Base-by-base conservation (phyloP, 192 early-diverging fungal genomes). In the Gonapodya prolifera region DNA sequence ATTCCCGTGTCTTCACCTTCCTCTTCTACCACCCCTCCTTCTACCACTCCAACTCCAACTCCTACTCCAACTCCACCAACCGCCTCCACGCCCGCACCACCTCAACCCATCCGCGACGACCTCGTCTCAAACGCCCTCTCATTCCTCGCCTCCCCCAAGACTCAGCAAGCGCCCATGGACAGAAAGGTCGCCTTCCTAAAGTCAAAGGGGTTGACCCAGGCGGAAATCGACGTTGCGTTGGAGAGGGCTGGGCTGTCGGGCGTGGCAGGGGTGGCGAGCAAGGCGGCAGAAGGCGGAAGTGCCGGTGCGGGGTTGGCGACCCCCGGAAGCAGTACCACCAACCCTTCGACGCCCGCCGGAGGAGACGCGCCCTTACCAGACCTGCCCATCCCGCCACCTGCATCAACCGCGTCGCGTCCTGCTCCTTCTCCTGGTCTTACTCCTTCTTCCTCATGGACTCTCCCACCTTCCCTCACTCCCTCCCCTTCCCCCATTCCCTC, bases 31-130 rank as follows among this genome's bases (percentile, higher is more conserved):
- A 13, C 71, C 71, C 71, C 71, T 2, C 45, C 45, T 23, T 61
- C 45, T 23, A 61, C 45, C 45, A 61, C 45, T 61, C 45, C 45
- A 61, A 23, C 45, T 23, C 8, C 45, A 8, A 8, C 45, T 61
- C 71, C 71, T 2, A 13, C 71, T 29, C 2, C 18, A 2, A 2
- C 71, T 18, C 28, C 71, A 18, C 8, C 71, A 2, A 18, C 71
- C 28, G 18, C 71, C 31, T 13, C 71, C 16, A 32, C 71, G 8
- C 16, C 71, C 2, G 18, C 71, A 2, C 71, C 71, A 2, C 28
- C 71, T 8, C 28, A 2, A 2, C 83, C 87, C 0, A 35, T 89
- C 2, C 69, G 77, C 33, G 70, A 70, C 16, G 69, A 70, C 34
- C 75, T 78, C 69, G 70, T 78, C 75, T 33, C n/a, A 17, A 30